These are phyloP conservation scores for Fomitiporia mediterranea DNA, from an alignment of 1,284 basidiomycete species.

Conservation along the genomic window DNA sequence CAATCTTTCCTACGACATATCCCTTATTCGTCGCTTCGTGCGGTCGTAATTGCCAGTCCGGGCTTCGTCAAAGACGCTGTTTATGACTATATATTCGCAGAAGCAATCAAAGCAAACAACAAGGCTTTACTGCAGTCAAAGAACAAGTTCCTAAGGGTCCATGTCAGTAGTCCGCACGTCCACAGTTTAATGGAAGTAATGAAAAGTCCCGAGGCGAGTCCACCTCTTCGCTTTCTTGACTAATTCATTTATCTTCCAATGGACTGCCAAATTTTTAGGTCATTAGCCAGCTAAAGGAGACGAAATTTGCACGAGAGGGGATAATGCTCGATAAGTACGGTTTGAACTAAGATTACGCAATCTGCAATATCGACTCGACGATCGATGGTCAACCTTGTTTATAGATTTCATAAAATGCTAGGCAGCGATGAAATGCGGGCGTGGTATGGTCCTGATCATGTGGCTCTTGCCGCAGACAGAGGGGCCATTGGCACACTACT, in stretches of 20 bases:
- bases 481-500: constrained; percentile 93
- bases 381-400: constrained; percentile 8
- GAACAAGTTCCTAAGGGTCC: constrained; percentile 88
- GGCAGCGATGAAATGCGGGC: constrained; percentile 92
- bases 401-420: constrained; percentile 95
- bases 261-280: constrained; percentile 39
- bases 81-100: constrained; percentile 79
- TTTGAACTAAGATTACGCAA: neutral
- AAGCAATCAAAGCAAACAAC: constrained; percentile 80
- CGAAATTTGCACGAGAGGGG: constrained; percentile 96
- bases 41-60: constrained; percentile 94
- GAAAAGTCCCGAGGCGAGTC: constrained; percentile 82
- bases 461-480: constrained; percentile 84
- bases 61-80: constrained; percentile 94
- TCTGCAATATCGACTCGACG: neutral
- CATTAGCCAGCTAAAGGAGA: constrained; percentile 81
- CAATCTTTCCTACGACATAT: constrained; percentile 88
- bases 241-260: constrained; percentile 7
- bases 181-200: constrained; percentile 94
- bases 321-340: constrained; percentile 81
- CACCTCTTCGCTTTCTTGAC: neutral
- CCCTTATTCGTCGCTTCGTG: constrained; percentile 77
- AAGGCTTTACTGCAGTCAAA: constrained; percentile 73
- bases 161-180: constrained; percentile 91
- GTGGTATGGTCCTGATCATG: constrained; percentile 98